Conservation (phyloP, 192 early-diverging fungal species). For the Bifiguratus adelaidae region DNA sequence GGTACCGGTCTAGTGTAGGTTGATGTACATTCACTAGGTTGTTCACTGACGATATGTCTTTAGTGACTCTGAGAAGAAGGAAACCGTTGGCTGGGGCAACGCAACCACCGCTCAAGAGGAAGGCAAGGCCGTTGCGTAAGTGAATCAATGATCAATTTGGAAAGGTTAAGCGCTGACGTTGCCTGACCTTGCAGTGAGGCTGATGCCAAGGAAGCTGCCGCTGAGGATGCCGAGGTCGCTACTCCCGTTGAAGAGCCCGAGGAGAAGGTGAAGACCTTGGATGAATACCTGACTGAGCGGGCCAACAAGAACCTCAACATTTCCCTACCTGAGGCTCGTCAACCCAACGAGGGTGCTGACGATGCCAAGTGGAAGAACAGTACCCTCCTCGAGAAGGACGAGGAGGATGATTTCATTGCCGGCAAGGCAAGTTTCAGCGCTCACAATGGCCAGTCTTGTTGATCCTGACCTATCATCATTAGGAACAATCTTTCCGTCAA, state of each 20-base stretch:
- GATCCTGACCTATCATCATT: neutral
- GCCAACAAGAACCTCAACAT: slow-evolving; percentile 48
- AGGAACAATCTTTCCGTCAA: slow-evolving; percentile 23
- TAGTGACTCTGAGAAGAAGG: slow-evolving; percentile 86
- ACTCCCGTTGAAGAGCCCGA: slow-evolving; percentile 59
- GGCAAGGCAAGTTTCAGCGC: slow-evolving; percentile 41
- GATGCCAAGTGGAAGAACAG: slow-evolving; percentile 73
- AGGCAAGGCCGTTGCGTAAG: neutral
- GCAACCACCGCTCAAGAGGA: slow-evolving; percentile 39
- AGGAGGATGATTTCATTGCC: slow-evolving; percentile 65
- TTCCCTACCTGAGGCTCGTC: slow-evolving; percentile 50
- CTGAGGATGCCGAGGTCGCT: slow-evolving; percentile 16
- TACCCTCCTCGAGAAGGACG: slow-evolving; percentile 57
- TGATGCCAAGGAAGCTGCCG: slow-evolving; percentile 5
- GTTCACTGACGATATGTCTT: slow-evolving; percentile 5
- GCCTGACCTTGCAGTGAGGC: too few species aligned
- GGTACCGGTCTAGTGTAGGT: slow-evolving; percentile 54
- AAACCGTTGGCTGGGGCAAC: slow-evolving; percentile 76
- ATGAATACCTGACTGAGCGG: slow-evolving; percentile 75
- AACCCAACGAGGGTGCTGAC: slow-evolving; percentile 85
- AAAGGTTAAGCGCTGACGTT: too few species aligned
- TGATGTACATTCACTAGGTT: neutral
- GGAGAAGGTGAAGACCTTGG: slow-evolving; percentile 73
- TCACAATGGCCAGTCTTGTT: neutral
- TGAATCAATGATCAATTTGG: neutral